phyloP scores from a whole-genome alignment of 345 rosid species.

The Arabidopsis thaliana region DNA sequence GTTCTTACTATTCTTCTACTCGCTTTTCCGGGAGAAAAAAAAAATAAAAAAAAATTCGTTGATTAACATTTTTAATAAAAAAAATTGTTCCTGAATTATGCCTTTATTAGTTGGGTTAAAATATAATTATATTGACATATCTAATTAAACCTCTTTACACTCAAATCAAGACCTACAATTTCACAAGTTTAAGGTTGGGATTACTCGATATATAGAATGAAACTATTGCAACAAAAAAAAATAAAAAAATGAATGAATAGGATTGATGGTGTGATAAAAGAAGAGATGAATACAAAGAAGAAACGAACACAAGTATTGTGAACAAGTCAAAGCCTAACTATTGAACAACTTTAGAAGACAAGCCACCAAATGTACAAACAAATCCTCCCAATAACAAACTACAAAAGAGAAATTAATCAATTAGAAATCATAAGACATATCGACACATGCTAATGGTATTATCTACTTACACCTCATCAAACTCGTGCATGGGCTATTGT shows the following conservation, averaged over 20 bases:
- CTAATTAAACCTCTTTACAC: neutral
- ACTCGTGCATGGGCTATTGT: constrained; percentile 37
- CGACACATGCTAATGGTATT: constrained; percentile 25
- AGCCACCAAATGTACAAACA: constrained; percentile 39
- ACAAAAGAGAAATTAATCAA: constrained; percentile 32
- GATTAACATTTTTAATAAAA: too few relatives aligned
- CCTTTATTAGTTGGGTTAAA: neutral
- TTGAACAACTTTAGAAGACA: constrained; percentile 40
- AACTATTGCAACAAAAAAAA: neutral
- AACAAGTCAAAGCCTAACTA: constrained; percentile 45
- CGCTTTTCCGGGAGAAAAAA: neutral
- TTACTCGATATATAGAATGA: neutral
- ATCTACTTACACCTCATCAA: constrained; percentile 36
- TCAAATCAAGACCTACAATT: neutral
- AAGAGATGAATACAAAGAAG: constrained; percentile 35
- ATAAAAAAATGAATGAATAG: neutral
- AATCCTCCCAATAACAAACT: constrained; percentile 38
- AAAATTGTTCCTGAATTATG: neutral
- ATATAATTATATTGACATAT: neutral
- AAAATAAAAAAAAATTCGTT: neutral
- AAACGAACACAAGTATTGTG: constrained; percentile 37
- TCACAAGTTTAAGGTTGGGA: constrained; percentile 1
- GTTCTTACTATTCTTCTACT: neutral
- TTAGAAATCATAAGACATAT: constrained; percentile 12
- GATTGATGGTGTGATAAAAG: constrained; percentile 18